Base-by-base conservation (phyloP, 2,329 filamentous ascomycete species). In the Aspergillus sp. region DNA sequence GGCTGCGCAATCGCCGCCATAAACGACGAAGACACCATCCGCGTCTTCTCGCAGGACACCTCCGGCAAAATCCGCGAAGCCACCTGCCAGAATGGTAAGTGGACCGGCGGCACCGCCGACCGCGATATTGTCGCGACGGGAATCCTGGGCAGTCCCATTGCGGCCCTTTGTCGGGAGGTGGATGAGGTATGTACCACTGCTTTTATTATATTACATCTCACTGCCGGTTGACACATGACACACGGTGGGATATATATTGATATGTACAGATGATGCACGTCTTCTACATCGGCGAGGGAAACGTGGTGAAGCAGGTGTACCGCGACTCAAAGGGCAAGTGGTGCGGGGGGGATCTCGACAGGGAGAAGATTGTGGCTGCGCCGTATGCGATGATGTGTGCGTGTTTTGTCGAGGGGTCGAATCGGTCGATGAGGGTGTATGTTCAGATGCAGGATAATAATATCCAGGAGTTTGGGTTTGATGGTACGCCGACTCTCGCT, bases 21-120 rank as follows among this genome's bases (percentile, higher is more conserved):
- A 17, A 38, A 38, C 15, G 11, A n/a, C 7, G 50, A 53, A 15
- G 50, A 53, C 17, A 22, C 15, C 5, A 34, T 53, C 50, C 30
- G 22, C 30, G 50, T 53, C 9, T 53, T 25, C 50, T 34, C 50
- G n/a, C 50, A 53, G 50, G 50, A 53, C 28, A 53, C 50, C 30
- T 7, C 15, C 17, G 50, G 50, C 8, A 19, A 28, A 3, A 53
- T 53, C 50, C 25, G 50, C 25, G 50, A 53, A 28, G 38, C 50
- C 25, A 31, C 30, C 17, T 53, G 25, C 30, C 25, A 34, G 11
- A 23, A 53, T 6, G 50, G 50, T 8, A 23, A 34, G 15, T 53
- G 50, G 50, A 34, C 28, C 17, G 50, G 50, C 23, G 50, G 50
- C 17, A 19, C 28, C 7, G 13, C 25, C 17, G 34, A 41, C 4